These are phyloP conservation scores for Tephrocybe sp. DNA, from an alignment of 768 basidiomycete genomes.

Conservation along the genomic window DNA sequence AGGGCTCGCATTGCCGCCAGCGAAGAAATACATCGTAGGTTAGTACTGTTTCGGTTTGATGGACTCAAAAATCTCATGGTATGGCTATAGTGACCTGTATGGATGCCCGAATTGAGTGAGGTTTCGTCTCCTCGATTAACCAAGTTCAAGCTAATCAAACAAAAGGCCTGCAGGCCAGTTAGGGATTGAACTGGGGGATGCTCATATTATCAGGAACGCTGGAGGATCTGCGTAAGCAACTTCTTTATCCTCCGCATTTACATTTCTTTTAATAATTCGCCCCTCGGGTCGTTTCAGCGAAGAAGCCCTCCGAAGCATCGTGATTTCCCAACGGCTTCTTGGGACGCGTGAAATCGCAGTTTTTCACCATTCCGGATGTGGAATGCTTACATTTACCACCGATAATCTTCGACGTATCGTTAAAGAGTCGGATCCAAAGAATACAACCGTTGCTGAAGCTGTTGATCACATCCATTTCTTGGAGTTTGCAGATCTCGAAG, in stretches of 20 bases:
- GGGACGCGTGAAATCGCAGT: slow-evolving; percentile 69
- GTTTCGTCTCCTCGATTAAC: background rate
- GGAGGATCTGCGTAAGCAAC: slow-evolving; percentile 59
- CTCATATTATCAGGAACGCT: slow-evolving; percentile 76
- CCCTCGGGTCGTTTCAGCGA: too few species aligned
- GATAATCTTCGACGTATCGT: slow-evolving; percentile 49
- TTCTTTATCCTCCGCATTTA: background rate
- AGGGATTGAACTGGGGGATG: slow-evolving; percentile 65
- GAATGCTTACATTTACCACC: slow-evolving; percentile 66
- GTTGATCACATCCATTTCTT: slow-evolving; percentile 53
- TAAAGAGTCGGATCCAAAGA: slow-evolving; percentile 41
- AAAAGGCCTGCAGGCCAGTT: slow-evolving; percentile 57
- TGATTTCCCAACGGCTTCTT: slow-evolving; percentile 72
- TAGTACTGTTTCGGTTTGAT: slow-evolving; percentile 5
- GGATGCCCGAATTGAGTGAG: slow-evolving; percentile 72
- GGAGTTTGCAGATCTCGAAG: slow-evolving; percentile 50
- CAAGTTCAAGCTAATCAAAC: slow-evolving; percentile 4
- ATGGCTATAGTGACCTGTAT: slow-evolving; percentile 58
- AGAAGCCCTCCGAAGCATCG: slow-evolving; percentile 64
- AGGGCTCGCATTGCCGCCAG: slow-evolving; percentile 31
- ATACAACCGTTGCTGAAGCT: slow-evolving; percentile 25
- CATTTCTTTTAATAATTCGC: too few species aligned
- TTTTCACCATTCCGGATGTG: slow-evolving; percentile 73
- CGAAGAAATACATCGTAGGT: slow-evolving; percentile 34
- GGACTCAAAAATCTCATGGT: background rate